Conservation (phyloP, 176 grass and related monocot species). For the Carex cristatella region DNA sequence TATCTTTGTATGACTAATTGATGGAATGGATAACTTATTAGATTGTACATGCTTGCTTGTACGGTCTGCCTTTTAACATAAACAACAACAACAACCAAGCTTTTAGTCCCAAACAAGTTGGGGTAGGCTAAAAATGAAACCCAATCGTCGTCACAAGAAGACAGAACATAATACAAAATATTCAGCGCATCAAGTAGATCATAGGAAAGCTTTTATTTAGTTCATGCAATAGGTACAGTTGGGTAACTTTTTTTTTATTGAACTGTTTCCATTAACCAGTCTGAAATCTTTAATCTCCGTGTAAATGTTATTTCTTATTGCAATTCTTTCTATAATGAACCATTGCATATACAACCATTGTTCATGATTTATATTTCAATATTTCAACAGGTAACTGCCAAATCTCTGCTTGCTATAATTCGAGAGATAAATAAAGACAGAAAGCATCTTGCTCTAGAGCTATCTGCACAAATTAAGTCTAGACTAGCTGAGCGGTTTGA, state of each 20-base stretch:
- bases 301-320: not conserved
- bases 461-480: slow-evolving; percentile 72
- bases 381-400: slow-evolving; percentile 3
- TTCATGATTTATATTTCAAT: not conserved
- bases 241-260: not conserved
- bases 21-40: not conserved
- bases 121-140: too few species aligned
- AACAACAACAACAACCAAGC: not conserved
- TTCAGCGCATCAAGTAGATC: not conserved
- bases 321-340: not conserved
- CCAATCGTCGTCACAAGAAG: not conserved
- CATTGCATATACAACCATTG: not conserved
- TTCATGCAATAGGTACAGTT: not conserved
- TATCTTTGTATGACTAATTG: not conserved
- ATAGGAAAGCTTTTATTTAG: not conserved
- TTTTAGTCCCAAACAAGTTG: too few species aligned
- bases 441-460: slow-evolving; percentile 46
- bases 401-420: slow-evolving; percentile 45
- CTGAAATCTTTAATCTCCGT: not conserved
- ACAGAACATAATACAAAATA: not conserved
- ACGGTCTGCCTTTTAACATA: not conserved
- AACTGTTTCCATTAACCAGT: not conserved
- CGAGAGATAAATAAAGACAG: slow-evolving; percentile 59
- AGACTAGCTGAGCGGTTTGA: slow-evolving; percentile 58
- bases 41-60: not conserved